A percentile compares a stretch with the other conserved stretches of the same genome.
Conservation (phyloP, 768 basidiomycete genomes). For the Hypholoma sublateritium region DNA sequence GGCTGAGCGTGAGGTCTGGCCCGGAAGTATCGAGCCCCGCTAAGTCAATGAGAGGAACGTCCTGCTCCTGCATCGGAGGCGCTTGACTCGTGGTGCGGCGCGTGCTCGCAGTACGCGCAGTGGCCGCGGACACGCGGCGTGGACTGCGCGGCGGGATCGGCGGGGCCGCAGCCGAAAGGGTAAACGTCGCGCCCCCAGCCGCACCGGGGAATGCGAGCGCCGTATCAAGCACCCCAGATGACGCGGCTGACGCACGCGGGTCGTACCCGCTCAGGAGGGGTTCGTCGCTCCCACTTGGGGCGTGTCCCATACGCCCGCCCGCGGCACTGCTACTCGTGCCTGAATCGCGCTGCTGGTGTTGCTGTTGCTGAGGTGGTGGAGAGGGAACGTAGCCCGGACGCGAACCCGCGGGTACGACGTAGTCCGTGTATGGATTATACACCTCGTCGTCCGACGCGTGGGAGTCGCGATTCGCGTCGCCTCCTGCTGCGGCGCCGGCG, state of each 20-base stretch:
- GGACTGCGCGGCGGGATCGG: conserved; percentile 38
- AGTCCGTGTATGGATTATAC: conserved; percentile 58
- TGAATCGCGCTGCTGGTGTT: conserved; percentile 5
- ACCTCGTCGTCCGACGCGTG: conserved; percentile 25
- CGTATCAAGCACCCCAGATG: not conserved
- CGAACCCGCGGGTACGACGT: conserved; percentile 28
- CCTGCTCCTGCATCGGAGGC: not conserved
- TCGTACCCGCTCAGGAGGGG: conserved; percentile 23
- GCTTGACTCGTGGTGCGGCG: not conserved
- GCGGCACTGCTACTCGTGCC: conserved; percentile 23
- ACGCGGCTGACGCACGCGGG: not conserved
- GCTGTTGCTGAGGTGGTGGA: conserved; percentile 40
- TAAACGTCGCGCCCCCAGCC: not conserved
- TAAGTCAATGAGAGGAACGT: not conserved
- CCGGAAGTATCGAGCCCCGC: not conserved
- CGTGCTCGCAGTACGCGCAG: not conserved
- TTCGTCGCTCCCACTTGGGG: conserved; percentile 23
- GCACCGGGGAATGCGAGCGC: not conserved
- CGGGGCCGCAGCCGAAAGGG: conserved; percentile 12
- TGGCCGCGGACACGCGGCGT: conserved; percentile 22
- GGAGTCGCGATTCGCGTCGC: conserved; percentile 36
- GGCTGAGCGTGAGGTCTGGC: not conserved
- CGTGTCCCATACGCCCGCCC: conserved; percentile 23
- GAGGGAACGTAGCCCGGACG: conserved; percentile 45
- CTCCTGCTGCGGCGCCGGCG: conserved; percentile 7